These are phyloP conservation scores for Mycena rebaudengoi DNA, from an alignment of 768 basidiomycete genomes.

Conservation along the genomic window DNA sequence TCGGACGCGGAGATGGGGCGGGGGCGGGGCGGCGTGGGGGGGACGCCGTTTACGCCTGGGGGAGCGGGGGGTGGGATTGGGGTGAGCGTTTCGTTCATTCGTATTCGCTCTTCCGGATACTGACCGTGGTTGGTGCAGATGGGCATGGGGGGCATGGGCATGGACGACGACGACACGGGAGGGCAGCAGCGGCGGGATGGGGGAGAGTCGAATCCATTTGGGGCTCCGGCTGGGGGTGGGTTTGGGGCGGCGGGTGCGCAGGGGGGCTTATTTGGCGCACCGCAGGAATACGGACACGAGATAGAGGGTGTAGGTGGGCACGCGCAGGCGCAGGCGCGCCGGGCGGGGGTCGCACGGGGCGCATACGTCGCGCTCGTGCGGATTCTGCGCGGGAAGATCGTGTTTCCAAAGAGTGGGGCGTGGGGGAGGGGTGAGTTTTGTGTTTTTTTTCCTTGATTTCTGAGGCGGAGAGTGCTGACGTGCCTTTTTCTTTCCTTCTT, in stretches of 20 bases:
- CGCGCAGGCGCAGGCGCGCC: slow-evolving; percentile 25
- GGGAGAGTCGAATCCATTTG: too few relatives aligned
- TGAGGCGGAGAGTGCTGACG: neutral
- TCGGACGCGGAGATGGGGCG: slow-evolving; percentile 10
- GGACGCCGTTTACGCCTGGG: slow-evolving; percentile 44
- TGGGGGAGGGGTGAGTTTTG: slow-evolving; percentile 69
- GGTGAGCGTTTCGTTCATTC: too few relatives aligned
- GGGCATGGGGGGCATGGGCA: too few relatives aligned
- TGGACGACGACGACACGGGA: too few relatives aligned
- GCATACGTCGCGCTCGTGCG: slow-evolving; percentile 79
- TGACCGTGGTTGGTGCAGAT: too few relatives aligned
- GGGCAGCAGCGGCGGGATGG: too few relatives aligned
- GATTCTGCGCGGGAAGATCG: slow-evolving; percentile 75
- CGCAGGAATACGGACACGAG: neutral
- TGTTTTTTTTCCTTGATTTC: slow-evolving; percentile 25
- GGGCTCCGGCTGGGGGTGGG: too few relatives aligned
- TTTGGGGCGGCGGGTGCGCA: too few relatives aligned
- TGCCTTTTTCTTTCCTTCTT: too few relatives aligned
- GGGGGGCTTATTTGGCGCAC: too few relatives aligned
- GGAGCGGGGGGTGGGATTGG: slow-evolving; percentile 15
- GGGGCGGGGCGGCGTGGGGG: slow-evolving; percentile 27
- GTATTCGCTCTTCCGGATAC: too few relatives aligned
- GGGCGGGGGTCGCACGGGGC: slow-evolving; percentile 48
- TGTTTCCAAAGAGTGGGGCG: slow-evolving; percentile 69
- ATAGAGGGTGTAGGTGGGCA: slow-evolving; percentile 32